These are phyloP conservation scores for Trypethelium eluteriae DNA, from an alignment of 495 filamentous ascomycete genomes.

Conservation along the genomic window DNA sequence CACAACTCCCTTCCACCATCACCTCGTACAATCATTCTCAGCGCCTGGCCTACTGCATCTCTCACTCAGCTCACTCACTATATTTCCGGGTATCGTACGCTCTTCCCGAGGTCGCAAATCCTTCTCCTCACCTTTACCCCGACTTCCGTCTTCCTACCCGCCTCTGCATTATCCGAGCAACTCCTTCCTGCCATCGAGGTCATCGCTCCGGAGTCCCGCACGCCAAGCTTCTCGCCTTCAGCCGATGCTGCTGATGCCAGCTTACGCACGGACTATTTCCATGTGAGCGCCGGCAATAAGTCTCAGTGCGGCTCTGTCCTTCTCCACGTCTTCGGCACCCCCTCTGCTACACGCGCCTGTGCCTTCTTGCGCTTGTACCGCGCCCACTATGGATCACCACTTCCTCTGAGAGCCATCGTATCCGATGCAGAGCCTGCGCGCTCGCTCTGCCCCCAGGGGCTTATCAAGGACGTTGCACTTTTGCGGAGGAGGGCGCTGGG, in stretches of 20 bases:
- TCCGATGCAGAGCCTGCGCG: conserved; percentile 15
- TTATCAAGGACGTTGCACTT: not conserved
- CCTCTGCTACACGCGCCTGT: conserved; percentile 17
- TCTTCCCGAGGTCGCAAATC: conserved; percentile 15
- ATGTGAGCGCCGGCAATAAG: not conserved
- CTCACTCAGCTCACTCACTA: conserved; percentile 16
- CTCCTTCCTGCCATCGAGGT: not conserved
- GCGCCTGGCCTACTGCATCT: conserved; percentile 20
- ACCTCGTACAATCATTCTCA: conserved; percentile 18
- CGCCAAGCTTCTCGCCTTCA: not conserved
- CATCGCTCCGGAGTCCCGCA: not conserved
- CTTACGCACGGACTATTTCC: not conserved
- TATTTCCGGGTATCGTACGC: conserved; percentile 14
- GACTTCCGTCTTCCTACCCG: not conserved
- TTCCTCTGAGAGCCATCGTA: conserved; percentile 17
- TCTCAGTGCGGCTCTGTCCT: conserved; percentile 11
- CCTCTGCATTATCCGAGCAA: not conserved
- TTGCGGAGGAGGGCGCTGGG: not conserved
- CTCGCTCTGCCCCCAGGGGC: not conserved
- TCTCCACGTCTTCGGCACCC: conserved; percentile 18
- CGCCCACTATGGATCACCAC: not conserved
- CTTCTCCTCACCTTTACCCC: conserved; percentile 4
- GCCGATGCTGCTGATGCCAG: not conserved
- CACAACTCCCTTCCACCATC: conserved; percentile 5
- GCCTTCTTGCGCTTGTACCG: conserved; percentile 17